Base-by-base conservation (phyloP, 352 stramenopile species). In the Thalassiosira exigua region DNA sequence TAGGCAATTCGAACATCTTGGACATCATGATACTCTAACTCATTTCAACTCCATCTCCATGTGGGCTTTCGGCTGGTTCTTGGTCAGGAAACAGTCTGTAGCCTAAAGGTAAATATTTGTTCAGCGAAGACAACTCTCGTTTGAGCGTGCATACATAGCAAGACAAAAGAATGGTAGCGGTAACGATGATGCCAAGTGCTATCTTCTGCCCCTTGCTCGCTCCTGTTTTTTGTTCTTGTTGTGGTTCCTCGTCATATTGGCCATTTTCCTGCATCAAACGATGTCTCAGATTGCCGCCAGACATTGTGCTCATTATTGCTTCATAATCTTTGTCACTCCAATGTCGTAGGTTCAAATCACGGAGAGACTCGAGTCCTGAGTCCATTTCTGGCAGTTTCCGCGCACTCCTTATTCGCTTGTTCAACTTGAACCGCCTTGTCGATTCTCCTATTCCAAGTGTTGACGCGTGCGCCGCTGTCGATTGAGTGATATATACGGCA, bases 41-140 rank as follows among this genome's bases (percentile, higher is more conserved):
- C 39, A 48, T 48, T n/a, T 48, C 11, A n/a, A 48, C 39, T 11
- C 39, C 39, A 48, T 48, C 39, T n/a, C 11, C n/a, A 48, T 48
- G n/a, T 48, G 11, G 11, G 11, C n/a, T n/a, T n/a, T 48, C 39
- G 11, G 11, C 39, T n/a, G 39, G 39, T n/a, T 73, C 29, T n/a
- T 12, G n/a, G 4, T 64, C 64, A 64, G 42, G 26, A 64, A 73
- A 73, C 5, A 73, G 19, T 33, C 19, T 41, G 24, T 73, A 73
- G 9, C 64, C 64, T 17, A 73, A 44, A 14, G 50, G 24, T 21
- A 61, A 39, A 21, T 73, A 73, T 27, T 61, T 26, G 21, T 39
- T 73, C 22, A 64, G 21, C 29, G 51, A 24, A 22, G 50, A 59
- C 29, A 53, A 32, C 32, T 73, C 64, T 29, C 48, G 30, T 24